Evolutionary conservation across 106 monocot genomes (phyloP).

Genomic region (Platanthera guangdongensis): DNA sequence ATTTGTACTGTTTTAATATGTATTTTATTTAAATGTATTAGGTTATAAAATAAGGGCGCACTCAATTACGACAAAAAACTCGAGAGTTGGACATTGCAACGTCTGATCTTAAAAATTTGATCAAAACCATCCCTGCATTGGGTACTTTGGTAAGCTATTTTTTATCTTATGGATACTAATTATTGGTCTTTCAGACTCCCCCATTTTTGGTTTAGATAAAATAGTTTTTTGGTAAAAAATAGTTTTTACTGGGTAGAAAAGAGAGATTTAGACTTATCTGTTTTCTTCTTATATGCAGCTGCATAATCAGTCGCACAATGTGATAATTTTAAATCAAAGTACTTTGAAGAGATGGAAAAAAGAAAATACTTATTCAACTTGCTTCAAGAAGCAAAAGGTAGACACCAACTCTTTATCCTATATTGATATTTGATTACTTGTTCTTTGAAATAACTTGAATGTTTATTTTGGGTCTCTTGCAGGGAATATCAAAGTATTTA

Average conservation of each 20-base stretch:
- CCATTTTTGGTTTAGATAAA: too few species aligned
- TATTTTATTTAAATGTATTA: constrained; percentile 3
- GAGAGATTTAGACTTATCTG: neutral
- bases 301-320: constrained; percentile 42
- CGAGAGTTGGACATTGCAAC: constrained; percentile 54
- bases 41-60: constrained; percentile 59
- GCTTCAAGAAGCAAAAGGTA: constrained; percentile 76
- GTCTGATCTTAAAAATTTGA: constrained; percentile 71
- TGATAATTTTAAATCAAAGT: constrained; percentile 75
- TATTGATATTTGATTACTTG: neutral
- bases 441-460: neutral
- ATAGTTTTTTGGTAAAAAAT: too few species aligned
- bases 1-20: neutral
- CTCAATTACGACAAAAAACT: constrained; percentile 44
- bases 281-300: neutral
- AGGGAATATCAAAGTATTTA: constrained; percentile 92
- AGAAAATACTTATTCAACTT: constrained; percentile 67
- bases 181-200: neutral
- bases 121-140: constrained; percentile 46
- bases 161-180: neutral
- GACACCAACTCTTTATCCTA: neutral
- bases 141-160: constrained; percentile 24
- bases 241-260: too few species aligned
- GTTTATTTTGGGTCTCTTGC: constrained; percentile 3
- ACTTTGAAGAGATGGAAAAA: constrained; percentile 61